Percentiles rank a stretch among this genome's conserved stretches.
Conservation (phyloP, 106 monocot genomes). For the Dactylorhiza incarnata region DNA sequence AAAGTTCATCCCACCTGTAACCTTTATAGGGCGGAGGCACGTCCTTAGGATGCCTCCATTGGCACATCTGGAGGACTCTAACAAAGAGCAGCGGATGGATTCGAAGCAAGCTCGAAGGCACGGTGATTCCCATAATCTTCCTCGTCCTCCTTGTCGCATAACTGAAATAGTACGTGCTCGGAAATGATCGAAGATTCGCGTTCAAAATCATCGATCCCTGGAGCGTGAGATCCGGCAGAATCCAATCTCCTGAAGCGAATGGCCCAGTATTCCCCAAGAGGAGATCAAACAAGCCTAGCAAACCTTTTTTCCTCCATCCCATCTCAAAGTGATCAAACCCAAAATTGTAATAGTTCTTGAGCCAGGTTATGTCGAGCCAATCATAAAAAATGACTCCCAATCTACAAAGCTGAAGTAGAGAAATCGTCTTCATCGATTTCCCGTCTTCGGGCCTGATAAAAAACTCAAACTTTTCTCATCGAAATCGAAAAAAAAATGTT, state of each 20-base stretch:
- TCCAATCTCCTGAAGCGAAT: conserved; percentile 86
- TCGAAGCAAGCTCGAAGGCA: conserved; percentile 48
- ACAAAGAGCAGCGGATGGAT: conserved; percentile 72
- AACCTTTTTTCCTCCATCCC: conserved; percentile 48
- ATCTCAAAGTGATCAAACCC: conserved; percentile 90
- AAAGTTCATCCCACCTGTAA: conserved; percentile 45
- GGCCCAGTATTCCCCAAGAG: conserved; percentile 63
- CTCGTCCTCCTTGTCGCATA: conserved; percentile 82
- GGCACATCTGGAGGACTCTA: conserved; percentile 73
- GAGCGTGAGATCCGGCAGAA: conserved; percentile 77
- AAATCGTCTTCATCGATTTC: conserved; percentile 53
- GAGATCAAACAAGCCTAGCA: conserved; percentile 53
- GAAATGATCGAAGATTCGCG: conserved; percentile 47
- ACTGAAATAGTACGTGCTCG: conserved; percentile 83
- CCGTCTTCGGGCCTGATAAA: conserved; percentile 68
- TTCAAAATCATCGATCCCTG: conserved; percentile 59
- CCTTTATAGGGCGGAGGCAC: conserved; percentile 58
- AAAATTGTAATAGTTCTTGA: conserved; percentile 90
- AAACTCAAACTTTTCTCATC: neutral
- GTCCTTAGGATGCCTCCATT: conserved; percentile 46
- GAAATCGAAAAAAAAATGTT: neutral
- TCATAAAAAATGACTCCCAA: conserved; percentile 71
- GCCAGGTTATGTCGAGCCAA: conserved; percentile 64
- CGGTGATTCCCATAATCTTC: conserved; percentile 42
- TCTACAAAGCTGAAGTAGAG: conserved; percentile 66